Percentiles rank a stretch among this genome's conserved stretches.
Evolutionary conservation across 345 rosid genomes (phyloP).

Genomic region (Gossypium anomalum): DNA sequence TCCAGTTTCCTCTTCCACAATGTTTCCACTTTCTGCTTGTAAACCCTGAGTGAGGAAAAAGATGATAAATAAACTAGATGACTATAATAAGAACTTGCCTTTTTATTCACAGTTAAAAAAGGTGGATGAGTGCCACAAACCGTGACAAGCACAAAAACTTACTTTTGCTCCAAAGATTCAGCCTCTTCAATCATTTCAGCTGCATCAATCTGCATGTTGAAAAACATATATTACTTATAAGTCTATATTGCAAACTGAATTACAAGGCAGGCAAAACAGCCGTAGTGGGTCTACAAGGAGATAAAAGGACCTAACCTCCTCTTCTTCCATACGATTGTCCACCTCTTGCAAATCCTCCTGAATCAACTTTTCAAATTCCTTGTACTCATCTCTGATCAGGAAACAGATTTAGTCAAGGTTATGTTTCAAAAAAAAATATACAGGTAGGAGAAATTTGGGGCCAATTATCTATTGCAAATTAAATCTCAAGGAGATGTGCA

Average conservation of each 20-base stretch:
- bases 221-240: constrained; percentile 1
- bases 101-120: not conserved
- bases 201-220: constrained; percentile 71
- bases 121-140: constrained; percentile 3
- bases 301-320: constrained; percentile 53
- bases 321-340: constrained; percentile 92
- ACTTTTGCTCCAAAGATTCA: constrained; percentile 87
- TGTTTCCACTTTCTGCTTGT: constrained; percentile 58
- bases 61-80: not conserved
- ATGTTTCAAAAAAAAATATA: not conserved
- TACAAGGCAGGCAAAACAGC: not conserved
- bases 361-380: constrained; percentile 86
- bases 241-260: not conserved
- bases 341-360: constrained; percentile 87
- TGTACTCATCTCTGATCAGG: constrained; percentile 75
- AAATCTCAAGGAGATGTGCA: not conserved
- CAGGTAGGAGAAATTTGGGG: not conserved
- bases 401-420: not conserved
- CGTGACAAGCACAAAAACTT: constrained; percentile 18
- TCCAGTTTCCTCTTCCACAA: constrained; percentile 69
- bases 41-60: constrained; percentile 35
- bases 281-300: not conserved
- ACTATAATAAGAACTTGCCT: not conserved
- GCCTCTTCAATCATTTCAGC: constrained; percentile 90
- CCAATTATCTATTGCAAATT: not conserved